Evolutionary conservation across 257 asterid genomes (phyloP), one percentile per base, ranked within the genome.

Genomic region (Haberlea rhodopensis): DNA sequence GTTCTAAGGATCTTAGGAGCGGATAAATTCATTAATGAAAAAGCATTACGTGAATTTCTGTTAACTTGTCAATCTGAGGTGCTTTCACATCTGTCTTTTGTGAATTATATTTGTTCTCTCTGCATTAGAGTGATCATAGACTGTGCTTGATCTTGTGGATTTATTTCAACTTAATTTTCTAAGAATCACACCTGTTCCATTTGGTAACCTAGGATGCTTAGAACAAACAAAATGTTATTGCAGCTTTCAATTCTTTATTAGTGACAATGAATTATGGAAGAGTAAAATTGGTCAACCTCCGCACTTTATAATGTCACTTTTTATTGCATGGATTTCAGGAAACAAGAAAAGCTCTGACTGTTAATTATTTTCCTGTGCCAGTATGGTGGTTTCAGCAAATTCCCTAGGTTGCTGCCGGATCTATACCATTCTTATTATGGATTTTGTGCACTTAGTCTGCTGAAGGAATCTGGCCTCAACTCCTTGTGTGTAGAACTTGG

Each of bases 351-450:
- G n/a, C 43, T 34, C 53, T 71, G 20, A 65, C 52, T 13, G 9
- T 26, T 43, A n/a, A 4, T 49, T 68, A 19, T 64, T 60, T 84
- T 63, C 25, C 58, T 71, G 64, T 68, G 58, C 37, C 90, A 94
- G 99, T 85, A 73, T 57, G 99, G 99, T 58, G 99, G 99, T 63
- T 90, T 90, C 84, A 84, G 99, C 67, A 94, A 94, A 78, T 84
- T 80, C 78, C 95, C 96, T 0, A 65, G 81, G 63, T 27, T 69
- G 78, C 72, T 79, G 51, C 99, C 99, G 19, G 99, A 94, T 86
- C 78, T 94, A 56, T 94, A 90, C 71, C 97, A 90, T 73, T 80
- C 96, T 13, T 90, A 80, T 55, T 90, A 94, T 53, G 96, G 96
- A 54, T 79, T 87, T 70, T 86, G 92, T 43, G 95, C 94, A 23